These are phyloP conservation scores for Amanita pseudoporphyria DNA, from an alignment of 768 basidiomycete genomes.

Conservation along the genomic window DNA sequence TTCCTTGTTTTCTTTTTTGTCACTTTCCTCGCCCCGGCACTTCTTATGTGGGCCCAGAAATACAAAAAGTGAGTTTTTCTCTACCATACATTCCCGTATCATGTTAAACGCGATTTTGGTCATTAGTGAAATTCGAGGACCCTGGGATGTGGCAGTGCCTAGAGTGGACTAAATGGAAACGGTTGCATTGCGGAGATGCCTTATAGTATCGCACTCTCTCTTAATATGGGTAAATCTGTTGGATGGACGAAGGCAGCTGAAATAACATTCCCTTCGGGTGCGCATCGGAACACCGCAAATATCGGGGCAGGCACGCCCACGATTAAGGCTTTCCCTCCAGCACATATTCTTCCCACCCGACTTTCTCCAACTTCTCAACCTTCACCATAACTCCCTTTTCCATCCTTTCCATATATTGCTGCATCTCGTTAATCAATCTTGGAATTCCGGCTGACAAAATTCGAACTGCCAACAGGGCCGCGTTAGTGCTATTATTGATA, in stretches of 20 bases:
- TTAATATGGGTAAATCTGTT: too few relatives aligned
- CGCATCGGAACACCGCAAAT: too few relatives aligned
- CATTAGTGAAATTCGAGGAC: slow-evolving; percentile 74
- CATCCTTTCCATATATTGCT: slow-evolving; percentile 56
- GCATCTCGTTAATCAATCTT: slow-evolving; percentile 53
- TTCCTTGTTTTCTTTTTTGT: slow-evolving; percentile 40
- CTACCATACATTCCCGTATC: background rate
- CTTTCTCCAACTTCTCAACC: slow-evolving; percentile 59
- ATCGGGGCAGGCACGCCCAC: too few relatives aligned
- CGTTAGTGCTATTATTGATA: slow-evolving; percentile 92
- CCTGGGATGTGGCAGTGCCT: slow-evolving; percentile 85
- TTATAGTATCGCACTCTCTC: too few relatives aligned
- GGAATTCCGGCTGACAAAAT: slow-evolving; percentile 79
- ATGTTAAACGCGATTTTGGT: slow-evolving; percentile 10
- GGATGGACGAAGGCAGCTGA: too few relatives aligned
- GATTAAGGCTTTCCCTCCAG: slow-evolving; percentile 22
- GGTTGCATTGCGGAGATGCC: too few relatives aligned
- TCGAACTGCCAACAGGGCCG: slow-evolving; percentile 82
- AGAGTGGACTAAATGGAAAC: slow-evolving; percentile 37
- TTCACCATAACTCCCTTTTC: slow-evolving; percentile 75
- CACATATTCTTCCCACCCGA: slow-evolving; percentile 83
- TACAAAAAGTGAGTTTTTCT: slow-evolving; percentile 69
- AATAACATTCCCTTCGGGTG: too few relatives aligned
- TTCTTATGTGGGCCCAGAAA: slow-evolving; percentile 77
- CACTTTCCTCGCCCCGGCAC: slow-evolving; percentile 63